Evolutionary conservation across 352 stramenopile species (phyloP).

Genomic region (Bremia lactucae): DNA sequence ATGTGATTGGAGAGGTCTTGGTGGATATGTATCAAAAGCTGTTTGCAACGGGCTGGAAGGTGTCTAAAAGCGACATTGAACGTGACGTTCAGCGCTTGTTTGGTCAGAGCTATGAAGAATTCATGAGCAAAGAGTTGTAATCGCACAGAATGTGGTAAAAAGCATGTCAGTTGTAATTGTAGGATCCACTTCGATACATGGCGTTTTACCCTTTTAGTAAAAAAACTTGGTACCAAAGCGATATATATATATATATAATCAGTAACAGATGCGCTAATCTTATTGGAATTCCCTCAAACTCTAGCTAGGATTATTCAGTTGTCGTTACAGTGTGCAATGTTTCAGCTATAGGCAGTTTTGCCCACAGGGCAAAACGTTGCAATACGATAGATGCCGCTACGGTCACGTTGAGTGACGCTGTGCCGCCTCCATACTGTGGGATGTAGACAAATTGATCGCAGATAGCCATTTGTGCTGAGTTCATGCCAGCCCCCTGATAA

Average conservation of each 20-base stretch:
- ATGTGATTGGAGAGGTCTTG: conserved; percentile 83
- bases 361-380: conserved; percentile 84
- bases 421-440: conserved; percentile 90
- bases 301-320: neutral
- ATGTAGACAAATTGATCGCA: conserved; percentile 93
- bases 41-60: conserved; percentile 70
- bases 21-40: conserved; percentile 85
- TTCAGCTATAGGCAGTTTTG: conserved; percentile 21
- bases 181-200: too few relatives aligned
- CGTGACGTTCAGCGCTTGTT: conserved; percentile 82
- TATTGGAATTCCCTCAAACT: neutral
- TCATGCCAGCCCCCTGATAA: conserved; percentile 83
- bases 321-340: neutral
- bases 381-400: conserved; percentile 91
- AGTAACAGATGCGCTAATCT: neutral
- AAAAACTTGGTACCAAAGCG: neutral
- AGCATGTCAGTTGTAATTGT: too few relatives aligned
- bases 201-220: too few relatives aligned
- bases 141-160: neutral
- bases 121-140: conserved; percentile 68
- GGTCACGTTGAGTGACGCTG: conserved; percentile 92
- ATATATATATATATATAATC: neutral
- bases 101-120: conserved; percentile 87
- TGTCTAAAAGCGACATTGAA: conserved; percentile 74
- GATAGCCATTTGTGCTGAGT: conserved; percentile 81